Conservation (phyloP, 2,329 filamentous ascomycete genomes). For the Aureobasidium pullulans region DNA sequence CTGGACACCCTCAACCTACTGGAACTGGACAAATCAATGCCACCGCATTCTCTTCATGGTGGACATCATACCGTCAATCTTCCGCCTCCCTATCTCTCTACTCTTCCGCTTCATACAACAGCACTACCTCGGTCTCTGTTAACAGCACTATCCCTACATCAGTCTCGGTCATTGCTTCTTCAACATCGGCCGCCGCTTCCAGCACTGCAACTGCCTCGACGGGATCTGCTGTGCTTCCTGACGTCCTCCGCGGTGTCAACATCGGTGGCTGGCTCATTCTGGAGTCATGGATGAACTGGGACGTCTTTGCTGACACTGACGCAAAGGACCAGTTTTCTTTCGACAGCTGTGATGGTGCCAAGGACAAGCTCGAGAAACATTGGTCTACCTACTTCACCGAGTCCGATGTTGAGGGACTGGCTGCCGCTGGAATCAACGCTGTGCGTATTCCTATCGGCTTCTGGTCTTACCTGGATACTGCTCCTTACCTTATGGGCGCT, state of each 20-base stretch:
- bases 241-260: slow-evolving; percentile 28
- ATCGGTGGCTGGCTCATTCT: slow-evolving; percentile 32
- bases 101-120: slow-evolving; percentile 3
- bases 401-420: slow-evolving; percentile 36
- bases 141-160: neutral
- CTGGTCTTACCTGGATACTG: slow-evolving; percentile 42
- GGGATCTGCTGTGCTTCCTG: neutral
- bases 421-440: slow-evolving; percentile 31
- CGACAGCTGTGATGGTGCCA: slow-evolving; percentile 29
- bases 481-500: slow-evolving; percentile 40
- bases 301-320: slow-evolving; percentile 27
- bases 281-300: slow-evolving; percentile 29
- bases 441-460: slow-evolving; percentile 48
- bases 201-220: slow-evolving; percentile 2
- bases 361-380: slow-evolving; percentile 27
- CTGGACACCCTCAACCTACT: slow-evolving; percentile 10
- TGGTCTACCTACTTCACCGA: slow-evolving; percentile 35
- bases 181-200: neutral
- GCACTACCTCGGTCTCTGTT: neutral
- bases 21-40: slow-evolving; percentile 12
- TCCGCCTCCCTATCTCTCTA: slow-evolving; percentile 7
- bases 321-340: slow-evolving; percentile 34
- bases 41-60: slow-evolving; percentile 5
- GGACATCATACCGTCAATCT: slow-evolving; percentile 8
- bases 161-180: neutral